Evolutionary conservation across 106 monocot genomes (phyloP).

Genomic region (Dendrobium huoshanense): DNA sequence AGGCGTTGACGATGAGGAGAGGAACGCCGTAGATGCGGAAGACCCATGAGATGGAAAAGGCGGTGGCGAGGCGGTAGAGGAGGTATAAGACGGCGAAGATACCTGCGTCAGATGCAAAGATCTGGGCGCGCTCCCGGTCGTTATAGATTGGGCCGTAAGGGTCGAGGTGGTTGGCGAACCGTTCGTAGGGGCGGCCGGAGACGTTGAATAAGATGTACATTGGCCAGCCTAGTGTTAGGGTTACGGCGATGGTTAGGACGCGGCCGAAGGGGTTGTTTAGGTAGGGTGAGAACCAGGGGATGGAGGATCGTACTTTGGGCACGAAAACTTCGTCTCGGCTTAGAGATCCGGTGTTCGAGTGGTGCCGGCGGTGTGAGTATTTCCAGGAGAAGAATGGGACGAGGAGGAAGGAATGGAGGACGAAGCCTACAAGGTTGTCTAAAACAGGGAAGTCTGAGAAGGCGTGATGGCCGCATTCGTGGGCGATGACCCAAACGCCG

Average conservation of each 20-base stretch:
- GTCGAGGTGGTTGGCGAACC: constrained; percentile 61
- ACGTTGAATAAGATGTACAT: constrained; percentile 59
- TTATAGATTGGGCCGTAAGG: constrained; percentile 61
- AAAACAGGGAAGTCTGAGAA: constrained; percentile 64
- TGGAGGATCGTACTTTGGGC: constrained; percentile 41
- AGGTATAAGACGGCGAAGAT: constrained; percentile 16
- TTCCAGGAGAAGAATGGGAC: constrained; percentile 98
- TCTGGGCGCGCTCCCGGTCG: constrained; percentile 34
- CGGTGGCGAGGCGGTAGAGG: constrained; percentile 20
- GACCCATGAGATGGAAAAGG: constrained; percentile 19
- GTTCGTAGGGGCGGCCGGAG: constrained; percentile 52
- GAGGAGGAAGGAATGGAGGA: constrained; percentile 68
- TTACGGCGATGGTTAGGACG: constrained; percentile 31
- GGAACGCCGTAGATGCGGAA: constrained; percentile 40
- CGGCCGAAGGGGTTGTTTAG: constrained; percentile 67
- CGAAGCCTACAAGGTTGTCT: constrained; percentile 64
- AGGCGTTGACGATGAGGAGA: constrained; percentile 33
- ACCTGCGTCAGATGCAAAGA: constrained; percentile 28
- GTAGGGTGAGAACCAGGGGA: constrained; percentile 54
- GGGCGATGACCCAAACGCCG: constrained; percentile 86
- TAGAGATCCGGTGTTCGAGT: constrained; percentile 83
- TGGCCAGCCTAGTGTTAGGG: constrained; percentile 72
- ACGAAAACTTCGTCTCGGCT: constrained; percentile 90
- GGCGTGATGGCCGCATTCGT: constrained; percentile 93
- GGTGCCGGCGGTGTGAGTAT: constrained; percentile 85